Conservation (phyloP, 495 filamentous ascomycete genomes). For the Pseudoneurospora amorphoporcata region DNA sequence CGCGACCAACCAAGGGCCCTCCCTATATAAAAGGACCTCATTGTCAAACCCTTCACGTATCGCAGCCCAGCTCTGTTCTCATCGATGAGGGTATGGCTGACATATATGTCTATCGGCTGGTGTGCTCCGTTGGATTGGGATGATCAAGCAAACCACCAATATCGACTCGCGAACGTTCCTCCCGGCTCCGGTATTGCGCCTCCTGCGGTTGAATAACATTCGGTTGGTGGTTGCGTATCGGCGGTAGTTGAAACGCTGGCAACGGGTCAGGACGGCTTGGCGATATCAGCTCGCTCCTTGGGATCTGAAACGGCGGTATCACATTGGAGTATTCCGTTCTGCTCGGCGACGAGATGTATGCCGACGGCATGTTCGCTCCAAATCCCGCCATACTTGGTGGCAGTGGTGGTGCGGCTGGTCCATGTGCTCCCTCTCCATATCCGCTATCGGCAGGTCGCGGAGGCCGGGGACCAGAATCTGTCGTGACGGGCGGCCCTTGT, state of each 20-base stretch:
- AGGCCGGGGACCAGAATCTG: slow-evolving; percentile 32
- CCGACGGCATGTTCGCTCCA: slow-evolving; percentile 20
- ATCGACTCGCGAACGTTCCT: slow-evolving; percentile 41
- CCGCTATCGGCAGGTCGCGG: slow-evolving; percentile 24
- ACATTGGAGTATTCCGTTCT: slow-evolving; percentile 31
- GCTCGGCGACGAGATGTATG: slow-evolving; percentile 28
- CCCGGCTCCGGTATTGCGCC: slow-evolving; percentile 25
- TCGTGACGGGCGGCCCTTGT: slow-evolving; percentile 32
- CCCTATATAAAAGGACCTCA: background rate
- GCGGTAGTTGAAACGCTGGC: slow-evolving; percentile 40
- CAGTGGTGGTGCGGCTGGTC: slow-evolving; percentile 15
- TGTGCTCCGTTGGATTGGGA: slow-evolving; percentile 15
- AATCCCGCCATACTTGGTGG: slow-evolving; percentile 21
- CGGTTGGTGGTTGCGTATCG: slow-evolving; percentile 37
- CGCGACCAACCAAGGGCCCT: background rate
- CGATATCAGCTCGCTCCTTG: slow-evolving; percentile 33
- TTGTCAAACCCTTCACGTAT: background rate
- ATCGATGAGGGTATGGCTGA: background rate
- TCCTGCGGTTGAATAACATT: slow-evolving; percentile 15
- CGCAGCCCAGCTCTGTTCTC: background rate
- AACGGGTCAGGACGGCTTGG: slow-evolving; percentile 23
- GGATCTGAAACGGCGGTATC: slow-evolving; percentile 31
- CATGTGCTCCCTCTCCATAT: slow-evolving; percentile 25
- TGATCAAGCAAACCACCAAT: slow-evolving; percentile 46
- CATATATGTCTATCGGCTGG: background rate